Evolutionary conservation across 2,329 filamentous ascomycete species (phyloP), one percentile per base, ranked within the genome.

Genomic region (Metarhizium rileyi): DNA sequence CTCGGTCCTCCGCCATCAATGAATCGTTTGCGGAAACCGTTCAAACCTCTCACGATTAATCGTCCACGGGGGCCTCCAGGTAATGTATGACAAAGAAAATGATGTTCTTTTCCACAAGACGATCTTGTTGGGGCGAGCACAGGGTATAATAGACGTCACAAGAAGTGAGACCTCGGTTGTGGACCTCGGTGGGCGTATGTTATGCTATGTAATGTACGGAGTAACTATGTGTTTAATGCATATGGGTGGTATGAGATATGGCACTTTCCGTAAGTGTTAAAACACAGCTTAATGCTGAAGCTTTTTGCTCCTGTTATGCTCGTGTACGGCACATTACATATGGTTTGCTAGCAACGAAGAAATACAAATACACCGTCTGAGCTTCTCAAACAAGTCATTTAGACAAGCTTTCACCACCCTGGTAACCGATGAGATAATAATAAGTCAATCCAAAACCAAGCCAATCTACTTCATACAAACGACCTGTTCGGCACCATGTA

Each of bases 31-130:
- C 68, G 69, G 49, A 78, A 73, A 58, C 78, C 78, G 5, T 81
- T 81, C 50, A 80, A 77, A 62, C 75, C 74, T 41, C 64, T 80
- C 56, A 80, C 75, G 10, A 73, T 80, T 20, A 75, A 72, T 51
- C 68, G 73, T 27, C 64, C 66, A 18, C 52, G 55, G 44, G 60
- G 60, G 2, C 63, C 60, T 14, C 28, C 49, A 5, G 46, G 38
- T n/a, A 22, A 36, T 9, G 25, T 7, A 18, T 41, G 30, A 28
- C 35, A 40, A 47, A 49, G 30, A 14, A 22, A 16, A 26, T 4
- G 3, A n/a, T 20, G 35, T 12, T 38, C 16, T 7, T 20, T 38
- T 38, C 18, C 18, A 5, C 5, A 22, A 8, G 5, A 20, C 35
- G 35, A 5, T 38, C 9, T 5, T 22, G 16, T 20, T 38, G 16